These are phyloP conservation scores for Capronia coronata DNA, from an alignment of 2,329 filamentous ascomycete species.

Conservation along the genomic window DNA sequence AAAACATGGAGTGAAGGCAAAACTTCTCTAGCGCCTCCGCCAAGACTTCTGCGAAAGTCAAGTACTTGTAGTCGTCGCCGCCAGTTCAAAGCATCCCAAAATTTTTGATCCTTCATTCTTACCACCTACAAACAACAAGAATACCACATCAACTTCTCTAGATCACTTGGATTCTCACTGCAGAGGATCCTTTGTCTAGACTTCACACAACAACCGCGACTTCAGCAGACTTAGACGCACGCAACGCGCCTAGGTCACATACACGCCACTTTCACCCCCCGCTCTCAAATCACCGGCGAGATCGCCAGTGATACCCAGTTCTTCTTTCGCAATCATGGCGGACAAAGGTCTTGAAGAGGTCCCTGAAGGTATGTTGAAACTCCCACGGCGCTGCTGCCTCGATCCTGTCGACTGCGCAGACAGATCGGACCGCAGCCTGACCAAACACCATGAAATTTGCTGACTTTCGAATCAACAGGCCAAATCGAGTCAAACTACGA, in stretches of 20 bases:
- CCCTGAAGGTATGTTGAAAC: slow-evolving; percentile 70
- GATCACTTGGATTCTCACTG: slow-evolving; percentile 26
- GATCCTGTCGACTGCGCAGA: background rate
- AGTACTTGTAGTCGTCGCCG: slow-evolving; percentile 5
- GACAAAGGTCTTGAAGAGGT: slow-evolving; percentile 98
- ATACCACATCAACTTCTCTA: slow-evolving; percentile 13
- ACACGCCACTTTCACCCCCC: slow-evolving; percentile 24
- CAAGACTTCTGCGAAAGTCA: slow-evolving; percentile 9
- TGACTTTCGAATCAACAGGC: slow-evolving; percentile 49
- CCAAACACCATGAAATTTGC: slow-evolving; percentile 1
- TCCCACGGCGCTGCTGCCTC: background rate
- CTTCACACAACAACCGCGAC: slow-evolving; percentile 5
- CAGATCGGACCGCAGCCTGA: slow-evolving; percentile 2
- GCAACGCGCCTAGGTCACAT: slow-evolving; percentile 19
- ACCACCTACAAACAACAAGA: slow-evolving; percentile 12
- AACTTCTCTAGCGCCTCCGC: slow-evolving; percentile 11
- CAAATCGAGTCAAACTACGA: slow-evolving; percentile 99
- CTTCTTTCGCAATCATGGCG: slow-evolving; percentile 92
- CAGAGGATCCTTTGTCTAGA: slow-evolving; percentile 24
- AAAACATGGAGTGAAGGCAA: background rate
- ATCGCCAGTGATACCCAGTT: slow-evolving; percentile 60
- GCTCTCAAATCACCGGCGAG: slow-evolving; percentile 62
- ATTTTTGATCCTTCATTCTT: slow-evolving; percentile 15
- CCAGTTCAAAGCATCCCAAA: slow-evolving; percentile 9
- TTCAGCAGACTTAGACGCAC: slow-evolving; percentile 20